Percentiles rank a stretch among this genome's conserved stretches.
Conservation (phyloP, 345 rosid species). For the Citrus medica region DNA sequence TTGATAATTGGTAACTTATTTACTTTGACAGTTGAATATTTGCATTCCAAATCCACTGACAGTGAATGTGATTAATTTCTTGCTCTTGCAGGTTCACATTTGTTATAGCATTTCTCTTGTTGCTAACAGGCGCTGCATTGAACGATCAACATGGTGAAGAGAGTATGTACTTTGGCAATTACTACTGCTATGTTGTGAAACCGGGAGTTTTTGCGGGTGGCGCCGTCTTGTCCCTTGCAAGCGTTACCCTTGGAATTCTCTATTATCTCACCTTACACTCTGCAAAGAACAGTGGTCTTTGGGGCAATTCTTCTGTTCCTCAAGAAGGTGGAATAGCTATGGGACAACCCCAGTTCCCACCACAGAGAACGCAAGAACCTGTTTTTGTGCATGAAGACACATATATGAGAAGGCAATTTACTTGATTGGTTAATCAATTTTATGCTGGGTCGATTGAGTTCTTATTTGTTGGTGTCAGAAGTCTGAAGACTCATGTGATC, state of each 20-base stretch:
- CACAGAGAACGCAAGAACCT: conserved; percentile 49
- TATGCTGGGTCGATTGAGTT: background rate
- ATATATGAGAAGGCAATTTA: conserved; percentile 64
- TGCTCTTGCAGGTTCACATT: conserved; percentile 70
- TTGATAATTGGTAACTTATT: background rate
- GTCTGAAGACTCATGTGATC: background rate
- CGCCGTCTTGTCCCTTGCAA: conserved; percentile 53
- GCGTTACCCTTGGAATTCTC: conserved; percentile 59
- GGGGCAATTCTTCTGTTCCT: conserved; percentile 25
- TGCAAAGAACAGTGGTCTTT: conserved; percentile 31
- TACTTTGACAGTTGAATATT: background rate
- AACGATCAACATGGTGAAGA: conserved; percentile 62
- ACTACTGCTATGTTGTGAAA: conserved; percentile 76
- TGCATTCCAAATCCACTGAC: background rate
- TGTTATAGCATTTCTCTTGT: conserved; percentile 63
- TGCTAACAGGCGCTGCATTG: conserved; percentile 78
- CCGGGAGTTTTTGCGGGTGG: conserved; percentile 85
- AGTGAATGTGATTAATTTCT: background rate
- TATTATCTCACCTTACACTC: conserved; percentile 56
- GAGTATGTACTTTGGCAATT: conserved; percentile 36
- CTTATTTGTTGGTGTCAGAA: background rate
- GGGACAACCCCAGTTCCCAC: conserved; percentile 75
- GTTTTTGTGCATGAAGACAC: conserved; percentile 82
- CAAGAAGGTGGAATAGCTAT: conserved; percentile 54
- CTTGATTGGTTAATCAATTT: conserved; percentile 27